Evolutionary conservation across 345 rosid species (phyloP), one percentile per base, ranked within the genome.

Genomic region (Eucalyptus sp.): DNA sequence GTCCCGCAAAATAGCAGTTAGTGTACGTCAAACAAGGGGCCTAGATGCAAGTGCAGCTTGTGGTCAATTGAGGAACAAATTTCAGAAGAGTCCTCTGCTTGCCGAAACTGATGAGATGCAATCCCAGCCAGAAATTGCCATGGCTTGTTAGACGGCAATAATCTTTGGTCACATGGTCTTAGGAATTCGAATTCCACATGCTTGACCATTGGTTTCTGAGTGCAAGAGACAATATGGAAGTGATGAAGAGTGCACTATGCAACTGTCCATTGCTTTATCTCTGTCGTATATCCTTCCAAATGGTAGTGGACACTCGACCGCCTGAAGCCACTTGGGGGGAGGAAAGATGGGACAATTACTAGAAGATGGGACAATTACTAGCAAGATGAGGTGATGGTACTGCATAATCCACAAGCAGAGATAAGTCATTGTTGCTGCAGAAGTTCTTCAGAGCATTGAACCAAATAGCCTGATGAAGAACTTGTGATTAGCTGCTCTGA

Each of bases 11-110:
- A 87, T 98, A 92, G 93, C 98, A 58, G 97, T 93, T 48, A 95
- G 98, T 71, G 87, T 95, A 80, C 98, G 99, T 18, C 96, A 96
- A 91, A 94, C 99, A 85, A 92, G 99, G 91, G 99, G 99, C 87
- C 94, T 96, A 90, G 99, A 97, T 87, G 99, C 99, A 4, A 95
- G 96, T 90, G 99, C 99, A 85, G 99, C 99, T 84, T 97, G 99
- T 91, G 99, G 99, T 90, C 99, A 98, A 92, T 96, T 98, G 89
- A 95, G 98, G 92, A 98, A 97, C 89, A 91, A 97, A 90, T 96
- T 96, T 91, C 99, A 98, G 94, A 98, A 96, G 94, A 95, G 89
- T 85, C 99, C 99, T 90, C 54, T 96, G 91, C 88, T 89, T 41
- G 29, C 91, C 3, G 92, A 92, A 49, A 87, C 93, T 51, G 93